Base-by-base conservation (phyloP, 148 eudicot genomes). In the Chenopodium suecicum region DNA sequence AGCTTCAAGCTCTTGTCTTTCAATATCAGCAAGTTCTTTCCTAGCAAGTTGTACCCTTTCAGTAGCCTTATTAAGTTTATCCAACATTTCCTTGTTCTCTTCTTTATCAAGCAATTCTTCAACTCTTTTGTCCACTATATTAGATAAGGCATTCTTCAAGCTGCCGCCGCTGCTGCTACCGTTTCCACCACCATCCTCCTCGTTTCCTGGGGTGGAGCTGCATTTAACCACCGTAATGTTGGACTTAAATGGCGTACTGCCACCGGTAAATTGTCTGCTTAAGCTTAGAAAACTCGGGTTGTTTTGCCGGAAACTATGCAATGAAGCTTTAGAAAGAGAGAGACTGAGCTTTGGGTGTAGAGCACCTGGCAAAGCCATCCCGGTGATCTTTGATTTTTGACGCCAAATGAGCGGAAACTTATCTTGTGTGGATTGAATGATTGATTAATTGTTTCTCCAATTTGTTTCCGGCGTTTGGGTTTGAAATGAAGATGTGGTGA, bases 31-130 rank as follows among this genome's bases (percentile, higher is more conserved):
- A 4, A 96, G 94, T 77, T 91, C 91, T 76, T 85, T 81, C 87
- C 73, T 91, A 19, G 99, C 99, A 78, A 80, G 69, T 70, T 92
- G 92, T 2, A 96, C 99, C 82, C 99, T 91, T 73, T 84, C 77
- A 7, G 91, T 82, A 2, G 98, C 98, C 71, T 85, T 78, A 70
- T 90, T 91, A 50, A 94, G 83, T 64, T 89, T 93, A 81, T 94
- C 91, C 17, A 94, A 79, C 87, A 97, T 80, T 34, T 62, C 97
- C 82, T 71, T 88, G 82, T 94, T 96, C 85, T 94, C 97, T 80
- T 92, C 91, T 76, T 80, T 92, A 34, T 80, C 85, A 83, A 97
- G 34, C 52, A 94, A 84, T 74, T 89, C 84, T 58, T 91, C 91
- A 4, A 94, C 97, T 48, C 84, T 86, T 56, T 90, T 83, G 76